These are phyloP conservation scores for Rhizopogon roseolus DNA, from an alignment of 768 basidiomycete genomes.

Conservation along the genomic window DNA sequence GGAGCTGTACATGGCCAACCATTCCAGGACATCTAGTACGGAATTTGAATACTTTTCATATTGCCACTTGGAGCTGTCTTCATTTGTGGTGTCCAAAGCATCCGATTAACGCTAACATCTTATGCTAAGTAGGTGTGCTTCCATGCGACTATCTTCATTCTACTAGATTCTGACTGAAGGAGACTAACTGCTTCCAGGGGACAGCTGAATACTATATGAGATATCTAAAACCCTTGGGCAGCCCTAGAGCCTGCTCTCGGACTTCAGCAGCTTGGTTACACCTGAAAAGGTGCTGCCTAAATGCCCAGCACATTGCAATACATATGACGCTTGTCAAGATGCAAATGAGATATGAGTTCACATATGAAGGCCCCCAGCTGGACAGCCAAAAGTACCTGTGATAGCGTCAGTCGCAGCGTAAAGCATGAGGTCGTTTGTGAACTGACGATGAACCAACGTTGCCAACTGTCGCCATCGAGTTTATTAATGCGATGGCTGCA, in stretches of 20 bases:
- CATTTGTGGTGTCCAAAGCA: too few relatives aligned
- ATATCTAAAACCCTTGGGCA: constrained; percentile 39
- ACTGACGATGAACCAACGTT: constrained; percentile 79
- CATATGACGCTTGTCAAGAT: constrained; percentile 48
- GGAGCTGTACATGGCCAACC: too few relatives aligned
- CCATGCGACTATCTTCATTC: neutral
- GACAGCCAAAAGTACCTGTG: constrained; percentile 60
- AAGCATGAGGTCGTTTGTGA: constrained; percentile 1
- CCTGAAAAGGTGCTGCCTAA: constrained; percentile 37
- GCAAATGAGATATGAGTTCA: constrained; percentile 70
- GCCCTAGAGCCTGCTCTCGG: constrained; percentile 31
- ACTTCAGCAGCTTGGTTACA: constrained; percentile 35
- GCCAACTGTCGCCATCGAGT: constrained; percentile 73
- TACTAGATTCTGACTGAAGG: too few relatives aligned
- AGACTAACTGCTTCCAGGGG: too few relatives aligned
- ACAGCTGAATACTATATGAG: constrained; percentile 28
- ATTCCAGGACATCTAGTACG: too few relatives aligned
- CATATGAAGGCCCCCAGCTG: constrained; percentile 66
- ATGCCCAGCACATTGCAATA: constrained; percentile 44
- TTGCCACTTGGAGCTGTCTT: too few relatives aligned
- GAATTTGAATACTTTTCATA: too few relatives aligned
- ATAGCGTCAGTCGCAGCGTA: neutral
- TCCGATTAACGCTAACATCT: too few relatives aligned
- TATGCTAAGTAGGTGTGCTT: neutral
- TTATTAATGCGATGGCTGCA: constrained; percentile 77